Conservation (phyloP, 805 yeast species). For the Ogataea pilisensis region DNA sequence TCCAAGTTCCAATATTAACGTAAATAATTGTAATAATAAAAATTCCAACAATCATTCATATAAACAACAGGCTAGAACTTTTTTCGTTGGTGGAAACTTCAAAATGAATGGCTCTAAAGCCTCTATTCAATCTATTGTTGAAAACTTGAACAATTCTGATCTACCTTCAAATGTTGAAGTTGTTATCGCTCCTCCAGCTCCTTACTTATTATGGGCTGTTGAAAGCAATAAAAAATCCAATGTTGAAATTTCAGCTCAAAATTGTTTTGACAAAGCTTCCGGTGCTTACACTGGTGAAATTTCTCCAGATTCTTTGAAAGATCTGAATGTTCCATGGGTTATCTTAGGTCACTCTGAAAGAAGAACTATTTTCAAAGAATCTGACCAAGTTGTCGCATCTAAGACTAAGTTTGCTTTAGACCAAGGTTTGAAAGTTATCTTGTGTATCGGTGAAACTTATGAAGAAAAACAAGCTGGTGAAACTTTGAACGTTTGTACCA, state of each 20-base stretch:
- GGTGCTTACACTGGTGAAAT: slow-evolving; percentile 99
- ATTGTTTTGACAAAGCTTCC: slow-evolving; percentile 77
- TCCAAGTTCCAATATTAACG: slow-evolving; percentile 11
- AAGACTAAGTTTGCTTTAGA: slow-evolving; percentile 94
- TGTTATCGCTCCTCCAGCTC: slow-evolving; percentile 94
- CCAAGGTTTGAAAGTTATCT: slow-evolving; percentile 82
- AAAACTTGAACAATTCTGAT: slow-evolving; percentile 71
- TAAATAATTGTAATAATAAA: slow-evolving; percentile 1
- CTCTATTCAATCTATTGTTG: slow-evolving; percentile 80
- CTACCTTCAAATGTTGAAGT: slow-evolving; percentile 82
- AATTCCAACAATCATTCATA: neutral
- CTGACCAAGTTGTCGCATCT: slow-evolving; percentile 86
- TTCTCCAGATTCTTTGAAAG: slow-evolving; percentile 83
- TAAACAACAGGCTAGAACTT: slow-evolving; percentile 35
- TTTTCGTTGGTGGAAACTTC: slow-evolving; percentile 99
- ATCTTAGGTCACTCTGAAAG: slow-evolving; percentile 98
- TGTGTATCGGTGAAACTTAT: slow-evolving; percentile 96
- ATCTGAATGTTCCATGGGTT: slow-evolving; percentile 91
- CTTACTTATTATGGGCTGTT: slow-evolving; percentile 79
- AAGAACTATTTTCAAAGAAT: slow-evolving; percentile 87
- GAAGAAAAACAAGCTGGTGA: slow-evolving; percentile 89
- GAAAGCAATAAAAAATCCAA: slow-evolving; percentile 62
- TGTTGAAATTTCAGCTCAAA: slow-evolving; percentile 86
- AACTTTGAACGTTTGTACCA: slow-evolving; percentile 81
- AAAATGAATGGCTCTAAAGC: slow-evolving; percentile 94